Evolutionary conservation across 2,329 filamentous ascomycete genomes (phyloP).

Genomic region (Ceratocystis diversiconidia): DNA sequence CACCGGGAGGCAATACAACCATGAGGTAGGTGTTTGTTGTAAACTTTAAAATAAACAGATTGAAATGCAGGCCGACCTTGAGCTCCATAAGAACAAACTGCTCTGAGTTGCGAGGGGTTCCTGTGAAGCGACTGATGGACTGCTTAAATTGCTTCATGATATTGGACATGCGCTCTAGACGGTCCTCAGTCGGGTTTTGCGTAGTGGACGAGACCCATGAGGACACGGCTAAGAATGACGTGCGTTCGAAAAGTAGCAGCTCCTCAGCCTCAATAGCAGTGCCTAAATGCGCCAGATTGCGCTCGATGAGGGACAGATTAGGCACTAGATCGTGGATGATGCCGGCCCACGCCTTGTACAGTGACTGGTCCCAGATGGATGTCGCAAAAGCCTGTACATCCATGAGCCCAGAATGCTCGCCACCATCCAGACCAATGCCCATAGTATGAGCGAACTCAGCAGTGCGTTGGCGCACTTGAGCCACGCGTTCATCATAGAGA

Average conservation of each 20-base stretch:
- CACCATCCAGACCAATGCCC: constrained; percentile 20
- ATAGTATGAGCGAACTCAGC: constrained; percentile 30
- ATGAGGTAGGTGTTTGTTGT: constrained; percentile 97
- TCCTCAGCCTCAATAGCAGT: constrained; percentile 84
- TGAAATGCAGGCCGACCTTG: constrained; percentile 64
- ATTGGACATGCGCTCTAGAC: constrained; percentile 86
- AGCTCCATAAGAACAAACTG: constrained; percentile 72
- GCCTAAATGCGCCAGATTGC: constrained; percentile 67
- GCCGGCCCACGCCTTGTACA: constrained; percentile 96
- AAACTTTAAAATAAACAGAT: constrained; percentile 86
- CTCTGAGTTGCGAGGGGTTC: constrained; percentile 65
- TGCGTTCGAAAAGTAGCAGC: constrained; percentile 85
- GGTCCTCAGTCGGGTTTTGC: constrained; percentile 77
- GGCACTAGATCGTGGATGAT: constrained; percentile 98
- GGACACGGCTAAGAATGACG: constrained; percentile 91
- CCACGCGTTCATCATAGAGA: constrained; percentile 72
- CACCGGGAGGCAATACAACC: constrained; percentile 77
- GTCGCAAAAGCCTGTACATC: constrained; percentile 81
- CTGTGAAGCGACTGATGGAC: constrained; percentile 58
- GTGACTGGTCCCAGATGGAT: constrained; percentile 94
- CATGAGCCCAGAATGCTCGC: constrained; percentile 29
- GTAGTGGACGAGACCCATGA: constrained; percentile 63
- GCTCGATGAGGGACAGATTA: constrained; percentile 77
- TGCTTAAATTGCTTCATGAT: constrained; percentile 99
- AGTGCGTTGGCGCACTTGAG: constrained; percentile 62